Evolutionary conservation across 108 stramenopile genomes (phyloP), one percentile per base, ranked within the genome.

Genomic region (Skeletonema menzelii): DNA sequence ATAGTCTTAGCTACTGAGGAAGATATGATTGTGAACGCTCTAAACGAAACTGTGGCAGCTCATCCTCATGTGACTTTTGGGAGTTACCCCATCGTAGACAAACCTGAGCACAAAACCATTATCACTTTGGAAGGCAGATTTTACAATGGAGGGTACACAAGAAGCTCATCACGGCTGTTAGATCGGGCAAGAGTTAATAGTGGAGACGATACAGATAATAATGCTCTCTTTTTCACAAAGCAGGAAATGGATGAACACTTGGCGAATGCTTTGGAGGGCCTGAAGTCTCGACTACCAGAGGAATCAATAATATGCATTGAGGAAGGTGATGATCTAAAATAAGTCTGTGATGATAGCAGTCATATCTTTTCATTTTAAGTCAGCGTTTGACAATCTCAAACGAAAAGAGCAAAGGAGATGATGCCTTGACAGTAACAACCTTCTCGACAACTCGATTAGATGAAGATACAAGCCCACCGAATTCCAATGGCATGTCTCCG

Each of bases 381-480:
- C 24, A 53, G 8, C 49, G 49, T 10, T 53, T 53, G 24, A 68
- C 70, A 17, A 91, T 77, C 70, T 91, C 91, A 11, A 87, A 76
- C 26, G 91, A 89, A 63, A 89, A 91, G 37, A 91, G 57, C 55
- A 89, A 55, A 15, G 88, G 84, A 53, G 79, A 79, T 22, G 87
- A 86, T 6, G 87, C 46, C 59, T 66, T 47, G 5, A 91, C 70
- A n/a, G 75, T 85, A 7, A 91, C 76, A 35, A 80, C 65, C 40
- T 63, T 59, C 30, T 77, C 73, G 58, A 87, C 67, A 17, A 86
- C 75, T 37, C 78, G 72, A 79, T 95, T 95, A 3, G 93, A 95
- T 2, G 93, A 83, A 44, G 88, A 89, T 38, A 95, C 89, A 58
- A 95, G 76, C n/a, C 90, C 91, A 59, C 90, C 90, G 69, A 92